Evolutionary conservation across 2,329 filamentous ascomycete species (phyloP), one percentile per base, ranked within the genome.

Genomic region (Colletotrichum liaoningense): DNA sequence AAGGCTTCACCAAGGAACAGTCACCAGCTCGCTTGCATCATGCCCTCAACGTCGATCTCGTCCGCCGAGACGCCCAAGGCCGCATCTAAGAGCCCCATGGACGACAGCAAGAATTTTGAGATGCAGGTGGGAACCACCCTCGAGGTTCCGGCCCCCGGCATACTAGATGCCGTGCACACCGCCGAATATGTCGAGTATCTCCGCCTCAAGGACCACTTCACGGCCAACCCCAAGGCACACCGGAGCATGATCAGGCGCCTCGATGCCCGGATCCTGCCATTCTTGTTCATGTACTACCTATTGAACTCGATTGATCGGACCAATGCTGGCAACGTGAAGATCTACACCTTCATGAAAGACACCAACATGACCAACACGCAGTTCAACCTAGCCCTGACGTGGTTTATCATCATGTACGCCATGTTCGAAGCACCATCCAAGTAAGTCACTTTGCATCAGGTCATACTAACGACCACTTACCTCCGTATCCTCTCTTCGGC

Each of bases 331-430:
- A 59, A 59, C 35, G 56, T 59, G 28, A 59, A 59, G 56, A 59
- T 59, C 56, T 59, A 59, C 56, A 59, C 28, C 28, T 59, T 59
- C 28, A 59, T 59, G 56, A 33, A 59, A 35, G 56, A 59, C 56
- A 59, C 56, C 19, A 35, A 59, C 56, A 59, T 59, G 56, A 59
- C 56, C 56, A 59, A 35, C 30, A 59, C 56, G 19, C 56, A 59
- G 35, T 59, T 59, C 56, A 59, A 59, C 56, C 56, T 59, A 12
- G 56, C 56, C 56, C 35, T 59, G 56, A 59, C 56, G 14, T 59
- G 56, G 56, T 59, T 59, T 14, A 59, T 59, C 56, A 59, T 59
- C 56, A 59, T 59, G 56, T 59, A 59, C 35, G 56, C 56, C 19
- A 22, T 59, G 56, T 59, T 59, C 16, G 56, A 59, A 59, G 56